These are phyloP conservation scores for Ogataea nonfermentans DNA, from an alignment of 805 yeast species.

Conservation along the genomic window DNA sequence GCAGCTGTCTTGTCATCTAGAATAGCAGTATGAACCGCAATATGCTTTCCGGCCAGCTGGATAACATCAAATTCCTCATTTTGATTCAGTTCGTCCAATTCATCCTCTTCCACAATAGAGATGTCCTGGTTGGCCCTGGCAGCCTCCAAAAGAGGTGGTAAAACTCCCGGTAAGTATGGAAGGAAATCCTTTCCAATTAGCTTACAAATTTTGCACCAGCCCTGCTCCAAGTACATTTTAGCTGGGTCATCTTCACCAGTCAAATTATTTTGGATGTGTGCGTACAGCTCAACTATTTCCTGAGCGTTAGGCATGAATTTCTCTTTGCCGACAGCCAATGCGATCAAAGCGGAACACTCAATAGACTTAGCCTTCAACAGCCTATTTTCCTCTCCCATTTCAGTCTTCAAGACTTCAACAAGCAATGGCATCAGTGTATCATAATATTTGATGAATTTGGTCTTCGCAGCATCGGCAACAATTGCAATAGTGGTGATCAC, in stretches of 20 bases:
- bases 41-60: constrained; percentile 84
- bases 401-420: constrained; percentile 73
- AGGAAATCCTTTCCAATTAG: constrained; percentile 82
- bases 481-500: constrained; percentile 95
- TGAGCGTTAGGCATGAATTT: constrained; percentile 74
- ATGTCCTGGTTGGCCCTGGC: constrained; percentile 92
- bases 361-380: constrained; percentile 87
- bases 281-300: constrained; percentile 70
- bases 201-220: constrained; percentile 93
- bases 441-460: constrained; percentile 83
- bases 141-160: constrained; percentile 83
- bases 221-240: constrained; percentile 82
- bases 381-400: constrained; percentile 75
- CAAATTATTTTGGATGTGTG: constrained; percentile 57
- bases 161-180: constrained; percentile 77
- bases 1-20: constrained; percentile 93
- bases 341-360: constrained; percentile 93
- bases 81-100: constrained; percentile 72
- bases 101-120: constrained; percentile 84
- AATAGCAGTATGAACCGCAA: constrained; percentile 93
- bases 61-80: constrained; percentile 96
- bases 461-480: constrained; percentile 94
- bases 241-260: constrained; percentile 83
- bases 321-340: constrained; percentile 91
- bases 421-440: constrained; percentile 92